Conservation (phyloP, 2,329 filamentous ascomycete genomes). For the Lachnum nothofagi region DNA sequence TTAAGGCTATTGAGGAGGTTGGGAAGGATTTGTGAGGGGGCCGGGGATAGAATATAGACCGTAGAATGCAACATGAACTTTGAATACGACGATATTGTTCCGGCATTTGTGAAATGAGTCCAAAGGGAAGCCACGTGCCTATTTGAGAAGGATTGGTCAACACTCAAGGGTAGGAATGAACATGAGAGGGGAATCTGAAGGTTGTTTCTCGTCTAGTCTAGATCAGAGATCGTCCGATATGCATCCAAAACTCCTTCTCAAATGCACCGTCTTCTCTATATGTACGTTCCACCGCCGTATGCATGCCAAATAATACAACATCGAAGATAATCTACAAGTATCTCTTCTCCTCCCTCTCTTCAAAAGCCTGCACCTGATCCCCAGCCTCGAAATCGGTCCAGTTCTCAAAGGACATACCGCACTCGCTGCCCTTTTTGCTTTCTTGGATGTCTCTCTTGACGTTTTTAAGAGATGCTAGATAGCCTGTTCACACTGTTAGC, state of each 20-base stretch:
- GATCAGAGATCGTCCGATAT: not conserved
- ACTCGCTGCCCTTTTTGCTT: conserved; percentile 90
- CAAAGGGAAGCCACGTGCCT: too few relatives aligned
- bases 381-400: conserved; percentile 76
- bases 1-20: conserved; percentile 49
- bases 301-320: not conserved
- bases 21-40: conserved; percentile 9
- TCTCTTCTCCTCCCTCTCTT: conserved; percentile 67
- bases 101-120: too few relatives aligned
- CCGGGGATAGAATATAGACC: not conserved
- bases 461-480: conserved; percentile 77
- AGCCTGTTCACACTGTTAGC: conserved; percentile 46
- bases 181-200: too few relatives aligned
- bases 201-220: too few relatives aligned
- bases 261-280: not conserved
- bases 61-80: too few relatives aligned
- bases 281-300: not conserved
- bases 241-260: conserved; percentile 1
- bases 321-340: conserved; percentile 25
- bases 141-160: too few relatives aligned
- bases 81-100: too few relatives aligned
- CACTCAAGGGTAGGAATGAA: too few relatives aligned
- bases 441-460: conserved; percentile 86
- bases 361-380: conserved; percentile 83
- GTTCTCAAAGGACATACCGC: conserved; percentile 76